phyloP scores from a whole-genome alignment of 2,329 filamentous ascomycete genomes.

The Aspergillus bombycis region DNA sequence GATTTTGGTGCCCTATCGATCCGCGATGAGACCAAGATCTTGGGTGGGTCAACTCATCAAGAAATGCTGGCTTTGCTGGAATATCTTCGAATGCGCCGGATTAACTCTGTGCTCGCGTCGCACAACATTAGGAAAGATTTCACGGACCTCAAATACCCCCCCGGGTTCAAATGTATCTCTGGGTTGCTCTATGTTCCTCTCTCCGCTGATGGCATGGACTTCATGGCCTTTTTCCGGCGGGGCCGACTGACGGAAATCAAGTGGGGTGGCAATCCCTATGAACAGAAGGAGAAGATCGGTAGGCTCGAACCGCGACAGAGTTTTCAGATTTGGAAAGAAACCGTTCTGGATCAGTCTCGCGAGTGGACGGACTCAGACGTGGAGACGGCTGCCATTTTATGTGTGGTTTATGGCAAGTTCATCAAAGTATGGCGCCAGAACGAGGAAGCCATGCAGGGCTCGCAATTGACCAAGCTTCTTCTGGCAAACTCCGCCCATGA shows the following conservation, averaged over 20 bases:
- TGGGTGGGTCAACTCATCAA: conserved; percentile 75
- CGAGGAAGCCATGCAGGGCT: conserved; percentile 79
- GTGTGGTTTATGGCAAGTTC: conserved; percentile 84
- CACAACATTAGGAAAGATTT: conserved; percentile 78
- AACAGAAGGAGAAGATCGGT: conserved; percentile 70
- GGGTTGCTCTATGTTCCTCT: conserved; percentile 82
- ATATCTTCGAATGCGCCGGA: conserved; percentile 74
- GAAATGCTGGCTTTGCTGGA: conserved; percentile 84
- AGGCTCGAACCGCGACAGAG: conserved; percentile 80
- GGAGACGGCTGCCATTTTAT: conserved; percentile 85
- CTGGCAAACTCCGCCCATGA: conserved; percentile 90
- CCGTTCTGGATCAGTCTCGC: conserved; percentile 75
- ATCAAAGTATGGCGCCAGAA: conserved; percentile 94
- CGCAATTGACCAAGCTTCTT: conserved; percentile 75
- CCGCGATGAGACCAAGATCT: conserved; percentile 82
- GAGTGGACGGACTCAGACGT: conserved; percentile 90
- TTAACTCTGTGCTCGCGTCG: conserved; percentile 76
- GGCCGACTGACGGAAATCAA: conserved; percentile 80
- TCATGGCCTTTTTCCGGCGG: conserved; percentile 88
- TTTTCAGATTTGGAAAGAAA: conserved; percentile 82
- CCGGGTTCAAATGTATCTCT: conserved; percentile 76
- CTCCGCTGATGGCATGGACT: conserved; percentile 74
- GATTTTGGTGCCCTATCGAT: conserved; percentile 87
- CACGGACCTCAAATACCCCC: conserved; percentile 76
- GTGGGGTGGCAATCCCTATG: conserved; percentile 62